Conservation (phyloP, 2,329 filamentous ascomycete species). For the Neopestalotiopsis sp. region DNA sequence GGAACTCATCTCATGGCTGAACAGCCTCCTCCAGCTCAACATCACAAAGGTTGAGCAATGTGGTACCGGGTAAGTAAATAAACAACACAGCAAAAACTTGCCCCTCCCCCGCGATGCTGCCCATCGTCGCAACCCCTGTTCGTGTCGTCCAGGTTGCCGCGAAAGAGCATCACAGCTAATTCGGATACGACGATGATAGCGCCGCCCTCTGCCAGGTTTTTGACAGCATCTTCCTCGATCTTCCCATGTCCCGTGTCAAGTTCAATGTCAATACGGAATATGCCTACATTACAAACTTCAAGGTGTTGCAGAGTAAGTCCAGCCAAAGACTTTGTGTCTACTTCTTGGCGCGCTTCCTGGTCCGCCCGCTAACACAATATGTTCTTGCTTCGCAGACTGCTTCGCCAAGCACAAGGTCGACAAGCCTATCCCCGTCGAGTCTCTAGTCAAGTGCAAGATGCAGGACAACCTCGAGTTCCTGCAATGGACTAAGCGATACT, state of each 20-base stretch:
- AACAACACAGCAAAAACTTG: slow-evolving; percentile 33
- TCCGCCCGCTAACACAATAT: slow-evolving; percentile 11
- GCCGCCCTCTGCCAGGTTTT: slow-evolving; percentile 97
- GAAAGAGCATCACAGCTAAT: neutral
- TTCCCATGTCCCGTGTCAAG: slow-evolving; percentile 95
- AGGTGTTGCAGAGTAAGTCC: slow-evolving; percentile 89
- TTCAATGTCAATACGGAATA: slow-evolving; percentile 99
- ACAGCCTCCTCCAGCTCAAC: slow-evolving; percentile 97
- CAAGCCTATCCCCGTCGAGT: slow-evolving; percentile 86
- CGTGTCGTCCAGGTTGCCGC: neutral
- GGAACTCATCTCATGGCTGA: slow-evolving; percentile 95
- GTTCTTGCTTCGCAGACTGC: slow-evolving; percentile 59
- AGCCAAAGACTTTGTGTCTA: neutral
- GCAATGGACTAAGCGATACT: slow-evolving; percentile 95
- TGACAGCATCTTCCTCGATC: slow-evolving; percentile 95
- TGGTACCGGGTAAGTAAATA: slow-evolving; percentile 81
- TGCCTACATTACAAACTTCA: slow-evolving; percentile 98
- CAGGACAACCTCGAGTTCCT: slow-evolving; percentile 99
- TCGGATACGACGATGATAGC: slow-evolving; percentile 52
- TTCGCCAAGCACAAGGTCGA: slow-evolving; percentile 90
- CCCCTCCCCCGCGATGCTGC: slow-evolving; percentile 34
- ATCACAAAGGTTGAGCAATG: slow-evolving; percentile 99
- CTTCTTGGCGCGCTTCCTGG: slow-evolving; percentile 11
- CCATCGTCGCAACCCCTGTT: neutral
- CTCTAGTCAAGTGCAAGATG: slow-evolving; percentile 98